Percentiles rank a stretch among this genome's conserved stretches.
phyloP scores from a whole-genome alignment of 805 yeast species.

The Yamadazyma phyllophila region DNA sequence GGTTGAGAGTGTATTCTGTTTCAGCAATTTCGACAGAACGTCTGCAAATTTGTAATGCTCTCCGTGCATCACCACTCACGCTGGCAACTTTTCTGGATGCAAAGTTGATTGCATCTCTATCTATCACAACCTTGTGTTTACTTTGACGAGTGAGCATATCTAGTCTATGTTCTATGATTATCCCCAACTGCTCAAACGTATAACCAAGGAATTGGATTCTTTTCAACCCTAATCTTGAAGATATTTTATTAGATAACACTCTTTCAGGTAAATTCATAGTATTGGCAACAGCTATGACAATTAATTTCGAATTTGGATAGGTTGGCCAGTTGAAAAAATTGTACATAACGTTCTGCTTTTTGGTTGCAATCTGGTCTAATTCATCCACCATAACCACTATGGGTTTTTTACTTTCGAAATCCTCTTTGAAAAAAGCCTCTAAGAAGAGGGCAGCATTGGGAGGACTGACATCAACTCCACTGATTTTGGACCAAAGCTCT shows the following conservation, averaged over 20 bases:
- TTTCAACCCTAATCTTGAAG: conserved; percentile 85
- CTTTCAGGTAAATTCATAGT: conserved; percentile 97
- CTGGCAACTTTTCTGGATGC: conserved; percentile 93
- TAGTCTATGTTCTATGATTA: conserved; percentile 71
- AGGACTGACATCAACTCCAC: conserved; percentile 55
- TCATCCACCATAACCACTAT: conserved; percentile 85
- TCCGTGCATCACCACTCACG: conserved; percentile 95
- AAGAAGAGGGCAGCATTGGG: conserved; percentile 63
- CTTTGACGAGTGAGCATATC: conserved; percentile 37
- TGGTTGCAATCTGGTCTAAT: conserved; percentile 84
- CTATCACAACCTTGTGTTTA: conserved; percentile 45
- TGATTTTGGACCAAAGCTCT: conserved; percentile 71
- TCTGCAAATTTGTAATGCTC: conserved; percentile 84
- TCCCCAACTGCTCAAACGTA: conserved; percentile 70
- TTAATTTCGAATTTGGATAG: conserved; percentile 68
- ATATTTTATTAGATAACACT: conserved; percentile 78
- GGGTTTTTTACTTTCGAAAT: conserved; percentile 43
- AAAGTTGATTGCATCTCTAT: conserved; percentile 79
- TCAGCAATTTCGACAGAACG: conserved; percentile 90
- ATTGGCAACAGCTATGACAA: conserved; percentile 92
- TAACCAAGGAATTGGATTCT: conserved; percentile 90
- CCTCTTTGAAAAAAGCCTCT: conserved; percentile 62
- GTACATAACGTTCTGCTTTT: conserved; percentile 82
- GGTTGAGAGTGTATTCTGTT: conserved; percentile 61
- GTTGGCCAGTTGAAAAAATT: conserved; percentile 98